Conservation (phyloP, 2,329 filamentous ascomycete genomes). For the Sphaerostilbella broomeana region DNA sequence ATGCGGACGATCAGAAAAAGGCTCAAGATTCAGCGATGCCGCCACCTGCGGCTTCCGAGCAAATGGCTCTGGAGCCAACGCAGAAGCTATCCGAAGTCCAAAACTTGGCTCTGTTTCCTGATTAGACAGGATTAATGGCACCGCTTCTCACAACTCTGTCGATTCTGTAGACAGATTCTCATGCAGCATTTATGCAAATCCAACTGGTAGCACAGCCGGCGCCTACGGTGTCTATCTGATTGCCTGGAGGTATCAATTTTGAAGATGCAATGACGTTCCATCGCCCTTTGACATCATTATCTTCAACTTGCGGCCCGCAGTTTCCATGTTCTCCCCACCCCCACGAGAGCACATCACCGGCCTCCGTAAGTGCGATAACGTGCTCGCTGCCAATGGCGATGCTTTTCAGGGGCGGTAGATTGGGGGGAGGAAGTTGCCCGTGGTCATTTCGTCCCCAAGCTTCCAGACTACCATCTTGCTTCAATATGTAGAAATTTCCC, state of each 20-base stretch:
- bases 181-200: slow-evolving; percentile 47
- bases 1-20: slow-evolving; percentile 26
- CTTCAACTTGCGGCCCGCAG: slow-evolving; percentile 64
- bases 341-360: slow-evolving; percentile 70
- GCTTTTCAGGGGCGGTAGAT: slow-evolving; percentile 50
- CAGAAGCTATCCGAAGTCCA: slow-evolving; percentile 65
- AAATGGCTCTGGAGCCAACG: slow-evolving; percentile 56
- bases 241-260: slow-evolving; percentile 44
- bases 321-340: slow-evolving; percentile 99
- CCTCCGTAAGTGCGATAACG: slow-evolving; percentile 61
- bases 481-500: slow-evolving; percentile 71
- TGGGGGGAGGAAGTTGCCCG: slow-evolving; percentile 64
- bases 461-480: slow-evolving; percentile 50
- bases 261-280: slow-evolving; percentile 61
- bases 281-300: slow-evolving; percentile 60
- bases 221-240: slow-evolving; percentile 55
- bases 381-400: slow-evolving; percentile 91
- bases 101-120: slow-evolving; percentile 37
- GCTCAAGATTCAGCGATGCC: slow-evolving; percentile 13
- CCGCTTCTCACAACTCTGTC: no score
- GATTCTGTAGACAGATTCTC: no score
- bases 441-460: slow-evolving; percentile 84
- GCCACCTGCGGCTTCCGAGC: slow-evolving; percentile 22
- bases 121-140: slow-evolving; percentile 31
- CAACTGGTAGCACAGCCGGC: slow-evolving; percentile 92